Evolutionary conservation across 768 basidiomycete genomes (phyloP), one percentile per base, ranked within the genome.

Genomic region (Mycena pura): DNA sequence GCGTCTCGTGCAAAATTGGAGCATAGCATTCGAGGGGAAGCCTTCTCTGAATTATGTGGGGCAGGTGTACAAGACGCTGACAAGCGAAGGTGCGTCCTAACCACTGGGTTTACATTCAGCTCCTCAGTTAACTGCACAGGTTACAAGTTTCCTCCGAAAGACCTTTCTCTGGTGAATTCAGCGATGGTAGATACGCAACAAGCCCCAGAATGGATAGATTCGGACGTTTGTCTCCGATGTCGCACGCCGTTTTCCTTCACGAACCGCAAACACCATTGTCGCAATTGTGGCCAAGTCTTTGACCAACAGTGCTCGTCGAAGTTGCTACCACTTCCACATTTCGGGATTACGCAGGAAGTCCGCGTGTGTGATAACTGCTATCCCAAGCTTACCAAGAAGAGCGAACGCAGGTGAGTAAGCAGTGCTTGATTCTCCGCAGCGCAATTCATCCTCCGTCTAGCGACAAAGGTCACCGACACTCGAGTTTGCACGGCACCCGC

Each of bases 201-300:
- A 0, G 92, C 97, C 0, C 97, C 97, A 2, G 93, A 96, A 72
- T 99, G 97, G 97, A 91, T 94, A 41, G 96, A 99, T 72, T 95
- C 95, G 0, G 94, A 97, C 44, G 86, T 95, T 15, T 99, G 97
- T 73, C 85, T 96, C 58, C 87, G 95, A 19, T 99, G 97, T 74
- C 86, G 97, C 17, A 89, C 91, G 0, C 73, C 93, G 0, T 99
- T 99, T 75, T 86, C 89, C 0, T 95, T 98, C 72, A 97, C 95
- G 28, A 99, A 99, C 72, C 86, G 97, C 49, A 98, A 98, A 72
- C 97, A 99, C 69, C 97, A 99, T 70, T 99, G 97, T 72, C 87
- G 97, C 14, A 98, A 98, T 73, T 99, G 97, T 76, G 97, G 97
- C 8, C 89, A 91, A 72, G 95, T 99, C 14, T 99, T 97, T 70